These are phyloP conservation scores for Besnoitia besnoiti DNA, from an alignment of 169 alveolate species.

Conservation along the genomic window DNA sequence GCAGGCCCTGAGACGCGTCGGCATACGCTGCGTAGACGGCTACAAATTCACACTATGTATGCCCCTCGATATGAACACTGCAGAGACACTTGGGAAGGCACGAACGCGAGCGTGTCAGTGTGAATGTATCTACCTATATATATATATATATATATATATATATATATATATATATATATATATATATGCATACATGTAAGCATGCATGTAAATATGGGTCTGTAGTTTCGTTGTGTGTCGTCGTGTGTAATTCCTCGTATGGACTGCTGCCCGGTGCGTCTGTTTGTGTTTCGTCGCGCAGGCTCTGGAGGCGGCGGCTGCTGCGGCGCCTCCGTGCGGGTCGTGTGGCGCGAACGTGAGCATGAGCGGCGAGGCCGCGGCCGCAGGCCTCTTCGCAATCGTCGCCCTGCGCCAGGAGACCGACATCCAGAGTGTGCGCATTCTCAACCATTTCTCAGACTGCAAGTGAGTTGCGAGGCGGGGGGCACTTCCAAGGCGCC, in stretches of 20 bases:
- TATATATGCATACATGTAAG: background rate
- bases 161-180: background rate
- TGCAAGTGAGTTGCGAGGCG: conserved; percentile 23
- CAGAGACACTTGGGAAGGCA: too few species aligned
- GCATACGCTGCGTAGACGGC: too few species aligned
- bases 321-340: background rate
- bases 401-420: conserved; percentile 35
- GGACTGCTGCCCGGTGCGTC: background rate
- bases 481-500: too few species aligned
- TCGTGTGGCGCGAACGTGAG: background rate
- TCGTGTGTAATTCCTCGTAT: background rate
- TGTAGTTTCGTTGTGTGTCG: background rate
- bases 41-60: too few species aligned
- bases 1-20: too few species aligned
- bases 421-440: conserved; percentile 41
- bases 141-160: too few species aligned
- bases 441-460: conserved; percentile 46
- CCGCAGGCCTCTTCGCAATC: conserved; percentile 15
- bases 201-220: background rate
- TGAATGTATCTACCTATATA: too few species aligned
- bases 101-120: too few species aligned
- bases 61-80: too few species aligned
- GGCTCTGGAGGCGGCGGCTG: background rate
- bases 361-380: conserved; percentile 29
- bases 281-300: background rate